Base-by-base conservation (phyloP, 768 basidiomycete genomes). In the Leucosporidium scottii region DNA sequence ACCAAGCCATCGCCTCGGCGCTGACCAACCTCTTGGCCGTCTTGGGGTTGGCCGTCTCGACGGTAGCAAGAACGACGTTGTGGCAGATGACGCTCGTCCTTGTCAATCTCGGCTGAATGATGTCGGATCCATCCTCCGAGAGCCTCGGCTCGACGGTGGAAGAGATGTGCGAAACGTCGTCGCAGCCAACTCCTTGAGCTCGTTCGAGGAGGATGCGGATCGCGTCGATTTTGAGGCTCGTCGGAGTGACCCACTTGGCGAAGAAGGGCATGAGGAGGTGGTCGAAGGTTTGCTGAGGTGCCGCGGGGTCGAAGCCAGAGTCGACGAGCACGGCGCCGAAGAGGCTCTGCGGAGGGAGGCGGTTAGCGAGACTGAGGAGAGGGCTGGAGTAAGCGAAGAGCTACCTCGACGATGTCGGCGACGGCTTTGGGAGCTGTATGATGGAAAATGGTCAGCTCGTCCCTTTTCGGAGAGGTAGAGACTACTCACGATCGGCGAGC, bases 111-210 rank as follows among this genome's bases (percentile, higher is more conserved):
- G 57, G 39, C 15, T 44, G 61, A 30, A 59, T 25, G 27, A 67
- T 39, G 18, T 23, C 21, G 25, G 25, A 51, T 51, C 50, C 50
- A 51, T 48, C 53, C 31, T 39, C 10, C 8, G 49, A 8, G 28
- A 56, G 25, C 49, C 57, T 54, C 12, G 53, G 18, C 25, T 67
- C 66, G 56, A 67, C 36, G 0, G 34, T 50, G 5, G 61, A 44
- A 15, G 61, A 62, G 39, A 62, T 58, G 51, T 67, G 66, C 27
- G 66, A 62, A 25, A 67, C 54, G 30, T 67, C 66, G 25, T 67
- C 57, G 39, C 66, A 67, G 12, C 3, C 23, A 18, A 9, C 13
- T 1, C 25, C 27, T 36, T 62, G 61, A 9, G 66, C 66, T 25
- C 3, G 30, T 44, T 67, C 66, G 49, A 67, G 61, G 17, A 67